Evolutionary conservation across 208 protist species (phyloP), one percentile per base, ranked within the genome.

Genomic region (Leptomonas seymouri): DNA sequence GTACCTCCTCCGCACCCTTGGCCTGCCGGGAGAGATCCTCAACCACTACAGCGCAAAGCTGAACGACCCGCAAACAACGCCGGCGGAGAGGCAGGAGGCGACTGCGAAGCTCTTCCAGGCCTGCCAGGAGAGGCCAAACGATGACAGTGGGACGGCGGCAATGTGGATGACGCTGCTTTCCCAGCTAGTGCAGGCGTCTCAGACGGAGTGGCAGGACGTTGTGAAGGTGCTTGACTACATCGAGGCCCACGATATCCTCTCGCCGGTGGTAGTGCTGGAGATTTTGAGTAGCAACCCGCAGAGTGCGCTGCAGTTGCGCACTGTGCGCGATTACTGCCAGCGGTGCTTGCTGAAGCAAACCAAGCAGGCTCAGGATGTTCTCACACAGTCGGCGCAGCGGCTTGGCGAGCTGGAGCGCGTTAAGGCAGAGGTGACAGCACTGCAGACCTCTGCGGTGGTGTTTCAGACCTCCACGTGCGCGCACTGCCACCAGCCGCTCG

Each of bases 121-220:
- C 20, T 96, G 88, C 62, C 78, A 85, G 67, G 76, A 79, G 3
- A 62, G 53, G 28, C 44, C 69, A 0, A 3, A 34, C 0, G 27
- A 45, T 9, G 49, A 63, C 45, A 68, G 63, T 44, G 61, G 48
- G 42, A 72, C 56, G 20, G 14, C 41, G 78, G 81, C 67, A 34
- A 96, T 98, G 51, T 98, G 97, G 97, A 78, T 97, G n/a, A 70
- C 90, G 67, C 93, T 94, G 23, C 85, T 98, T 16, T 80, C 84
- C 12, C 86, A 94, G 51, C 96, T 98, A 75, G 84, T 88, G 15
- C 74, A 70, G 34, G 70, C 56, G 55, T 51, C 73, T 2, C 49
- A 65, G 23, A 66, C 81, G 48, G 82, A 81, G 21, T 56, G 64
- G 60, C 54, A 74, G 20, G 84, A 94, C 58, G 44, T 94, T 6